phyloP scores from a whole-genome alignment of 1,139 yeast species.

The Candida sojae region DNA sequence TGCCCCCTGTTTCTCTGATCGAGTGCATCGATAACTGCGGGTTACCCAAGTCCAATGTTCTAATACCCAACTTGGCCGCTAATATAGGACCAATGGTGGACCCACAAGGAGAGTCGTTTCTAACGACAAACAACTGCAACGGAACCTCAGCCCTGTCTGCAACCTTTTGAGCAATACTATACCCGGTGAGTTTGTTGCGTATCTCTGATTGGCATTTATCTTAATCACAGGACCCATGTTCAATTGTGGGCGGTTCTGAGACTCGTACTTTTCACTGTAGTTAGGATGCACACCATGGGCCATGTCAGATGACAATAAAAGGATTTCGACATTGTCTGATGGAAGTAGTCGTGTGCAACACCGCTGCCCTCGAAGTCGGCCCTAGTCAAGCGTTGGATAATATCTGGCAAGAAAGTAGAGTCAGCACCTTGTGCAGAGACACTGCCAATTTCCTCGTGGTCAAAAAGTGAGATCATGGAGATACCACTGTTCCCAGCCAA shows the following conservation, averaged over 20 bases:
- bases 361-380: slow-evolving; percentile 25
- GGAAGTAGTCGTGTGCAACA: slow-evolving; percentile 30
- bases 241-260: slow-evolving; percentile 73
- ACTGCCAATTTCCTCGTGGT: slow-evolving; percentile 96
- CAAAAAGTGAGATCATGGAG: slow-evolving; percentile 77
- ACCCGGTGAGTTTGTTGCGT: slow-evolving; percentile 92
- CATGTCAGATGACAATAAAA: slow-evolving; percentile 93
- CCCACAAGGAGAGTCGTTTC: slow-evolving; percentile 94
- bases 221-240: slow-evolving; percentile 93
- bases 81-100: slow-evolving; percentile 68
- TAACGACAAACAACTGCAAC: slow-evolving; percentile 80
- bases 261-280: slow-evolving; percentile 74
- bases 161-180: slow-evolving; percentile 72
- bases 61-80: slow-evolving; percentile 83
- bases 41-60: slow-evolving; percentile 90
- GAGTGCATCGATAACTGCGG: slow-evolving; percentile 97
- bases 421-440: slow-evolving; percentile 96
- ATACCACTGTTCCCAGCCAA: slow-evolving; percentile 55
- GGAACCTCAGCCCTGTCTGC: slow-evolving; percentile 71
- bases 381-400: slow-evolving; percentile 64
- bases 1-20: slow-evolving; percentile 90
- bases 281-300: slow-evolving; percentile 98
- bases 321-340: slow-evolving; percentile 75
- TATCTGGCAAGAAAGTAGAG: slow-evolving; percentile 83
- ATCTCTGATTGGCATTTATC: slow-evolving; percentile 92